Conservation (phyloP, 257 asterid species). For the Scutellaria minor region DNA sequence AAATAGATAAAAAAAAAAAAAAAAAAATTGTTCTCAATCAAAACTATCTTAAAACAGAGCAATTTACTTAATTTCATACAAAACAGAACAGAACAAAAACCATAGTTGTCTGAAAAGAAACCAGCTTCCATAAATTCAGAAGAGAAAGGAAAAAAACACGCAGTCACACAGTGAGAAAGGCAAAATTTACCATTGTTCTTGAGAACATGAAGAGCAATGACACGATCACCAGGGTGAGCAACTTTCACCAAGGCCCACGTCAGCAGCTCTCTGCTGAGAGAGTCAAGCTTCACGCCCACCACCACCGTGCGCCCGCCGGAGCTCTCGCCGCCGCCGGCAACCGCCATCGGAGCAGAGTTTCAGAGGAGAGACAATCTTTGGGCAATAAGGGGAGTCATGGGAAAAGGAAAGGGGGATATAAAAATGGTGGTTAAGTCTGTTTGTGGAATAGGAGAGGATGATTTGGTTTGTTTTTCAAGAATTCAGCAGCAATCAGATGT, state of each 20-base stretch:
- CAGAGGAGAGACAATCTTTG: too few relatives aligned
- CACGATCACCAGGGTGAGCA: slow-evolving; percentile 89
- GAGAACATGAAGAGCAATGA: slow-evolving; percentile 91
- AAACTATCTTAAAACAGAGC: not conserved
- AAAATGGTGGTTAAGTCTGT: slow-evolving; percentile 35
- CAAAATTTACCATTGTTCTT: slow-evolving; percentile 56
- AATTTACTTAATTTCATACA: not conserved
- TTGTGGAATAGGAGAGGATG: slow-evolving; percentile 31
- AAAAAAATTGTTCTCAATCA: too few relatives aligned
- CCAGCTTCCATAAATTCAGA: not conserved
- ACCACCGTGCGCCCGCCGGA: slow-evolving; percentile 67
- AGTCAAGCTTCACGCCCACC: slow-evolving; percentile 87
- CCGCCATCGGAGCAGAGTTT: slow-evolving; percentile 44
- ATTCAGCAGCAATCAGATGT: slow-evolving; percentile 35
- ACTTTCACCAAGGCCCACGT: slow-evolving; percentile 98
- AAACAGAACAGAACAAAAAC: not conserved
- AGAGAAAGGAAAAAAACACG: not conserved
- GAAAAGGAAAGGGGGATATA: not conserved
- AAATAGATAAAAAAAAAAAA: too few relatives aligned
- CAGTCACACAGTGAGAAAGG: not conserved
- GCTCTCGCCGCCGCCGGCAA: slow-evolving; percentile 46
- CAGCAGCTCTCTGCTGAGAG: slow-evolving; percentile 74
- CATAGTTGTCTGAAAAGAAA: not conserved
- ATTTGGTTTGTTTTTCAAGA: slow-evolving; percentile 43
- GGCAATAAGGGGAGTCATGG: not conserved